Evolutionary conservation across 306 rosid genomes (phyloP), one percentile per base, ranked within the genome.

Genomic region (Nissolia schottii): DNA sequence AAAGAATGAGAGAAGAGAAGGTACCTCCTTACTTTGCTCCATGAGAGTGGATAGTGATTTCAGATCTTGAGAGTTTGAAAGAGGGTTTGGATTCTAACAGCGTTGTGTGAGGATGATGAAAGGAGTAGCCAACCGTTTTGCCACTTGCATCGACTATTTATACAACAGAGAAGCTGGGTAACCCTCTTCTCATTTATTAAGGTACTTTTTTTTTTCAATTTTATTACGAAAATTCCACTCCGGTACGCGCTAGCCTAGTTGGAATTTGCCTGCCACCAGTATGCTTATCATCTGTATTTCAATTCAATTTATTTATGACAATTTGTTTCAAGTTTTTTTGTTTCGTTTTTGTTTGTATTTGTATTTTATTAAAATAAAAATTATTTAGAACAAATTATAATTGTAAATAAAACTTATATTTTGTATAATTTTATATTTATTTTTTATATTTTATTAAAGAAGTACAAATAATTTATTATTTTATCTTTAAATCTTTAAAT

Each of bases 11-110:
- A 66, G 50, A 74, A 45, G 19, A 23, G 64, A 61, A 76, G 1
- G 34, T 74, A 91, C 98, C 96, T 93, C 97, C 83, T 93, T 93
- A 28, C 85, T 91, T 82, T 93, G 93, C 60, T 93, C 97, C 98
- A 93, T 93, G 70, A 59, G 54, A 76, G 43, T 8, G 8, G 11
- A 12, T 5, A 62, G 60, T 7, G 61, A 70, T 63, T 58, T 61
- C 62, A 83, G 84, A 71, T 75, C 69, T 79, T 69, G 28, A 55
- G 55, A 50, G 63, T 45, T 63, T 0, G 1, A 3, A 20, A 65
- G 63, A 35, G 73, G 12, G 6, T 34, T 40, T 22, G 54, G 29
- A 2, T 51, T 55, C 19, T 15, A 6, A 22, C 24, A 25, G 18
- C 2, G 27, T 37, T 0, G 20, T 0, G 2, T 12, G 7, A n/a